Conservation (phyloP, 2,329 filamentous ascomycete genomes). For the Fusarium armeniacum region DNA sequence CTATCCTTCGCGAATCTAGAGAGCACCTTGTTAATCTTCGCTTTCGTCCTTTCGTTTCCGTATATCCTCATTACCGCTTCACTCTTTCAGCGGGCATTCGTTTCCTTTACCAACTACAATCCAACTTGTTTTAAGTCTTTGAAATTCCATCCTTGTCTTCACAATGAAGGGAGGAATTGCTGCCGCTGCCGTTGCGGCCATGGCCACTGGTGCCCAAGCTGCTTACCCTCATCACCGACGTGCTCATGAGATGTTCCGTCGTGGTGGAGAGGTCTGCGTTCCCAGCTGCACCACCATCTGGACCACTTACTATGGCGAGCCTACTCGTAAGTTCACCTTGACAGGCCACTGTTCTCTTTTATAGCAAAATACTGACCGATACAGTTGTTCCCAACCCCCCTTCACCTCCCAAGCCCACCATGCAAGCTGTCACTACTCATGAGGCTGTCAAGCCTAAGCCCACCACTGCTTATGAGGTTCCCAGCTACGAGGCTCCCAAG, state of each 20-base stretch:
- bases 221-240: slow-evolving; percentile 72
- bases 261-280: slow-evolving; percentile 64
- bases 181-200: slow-evolving; percentile 73
- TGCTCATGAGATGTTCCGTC: slow-evolving; percentile 72
- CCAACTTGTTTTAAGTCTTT: slow-evolving; percentile 34
- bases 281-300: slow-evolving; percentile 80
- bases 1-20: slow-evolving; percentile 66
- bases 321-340: slow-evolving; percentile 68
- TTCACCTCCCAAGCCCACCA: slow-evolving; percentile 42
- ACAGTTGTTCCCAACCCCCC: slow-evolving; percentile 59
- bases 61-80: slow-evolving; percentile 74
- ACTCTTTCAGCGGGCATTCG: slow-evolving; percentile 90
- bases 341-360: not conserved
- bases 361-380: slow-evolving; percentile 37
- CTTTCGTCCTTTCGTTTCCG: slow-evolving; percentile 67
- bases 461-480: slow-evolving; percentile 25
- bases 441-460: slow-evolving; percentile 33
- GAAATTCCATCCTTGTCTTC: slow-evolving; percentile 52
- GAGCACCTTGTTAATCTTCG: slow-evolving; percentile 59
- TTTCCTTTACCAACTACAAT: slow-evolving; percentile 58
- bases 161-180: slow-evolving; percentile 82
- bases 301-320: slow-evolving; percentile 76
- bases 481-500: slow-evolving; percentile 34
- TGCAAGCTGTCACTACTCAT: slow-evolving; percentile 32
- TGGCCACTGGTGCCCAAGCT: slow-evolving; percentile 69